Base-by-base conservation (phyloP, 2,329 filamentous ascomycete genomes). In the Hansfordia pulvinata region DNA sequence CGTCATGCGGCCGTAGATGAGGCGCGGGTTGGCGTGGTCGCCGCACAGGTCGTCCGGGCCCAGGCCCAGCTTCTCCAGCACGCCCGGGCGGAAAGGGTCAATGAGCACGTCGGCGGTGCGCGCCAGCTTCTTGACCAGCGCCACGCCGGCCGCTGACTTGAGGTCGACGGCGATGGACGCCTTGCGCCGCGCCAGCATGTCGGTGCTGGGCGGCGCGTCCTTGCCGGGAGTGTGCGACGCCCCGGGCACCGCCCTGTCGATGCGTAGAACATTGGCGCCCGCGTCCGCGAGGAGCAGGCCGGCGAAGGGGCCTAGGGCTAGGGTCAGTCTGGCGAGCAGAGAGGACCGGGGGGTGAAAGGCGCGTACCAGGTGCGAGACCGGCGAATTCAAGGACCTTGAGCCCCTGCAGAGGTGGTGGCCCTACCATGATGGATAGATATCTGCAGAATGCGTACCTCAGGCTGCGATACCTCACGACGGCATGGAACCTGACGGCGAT, bases 1-100 rank as follows among this genome's bases (percentile, higher is more conserved):
- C 3, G 85, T 90, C 69, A 96, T 78, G 20, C 88, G 76, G 6
- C 70, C 84, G 30, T 93, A 74, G 28, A 96, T 72, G 3, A 96
- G 57, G 0, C 76, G 62, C 8, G 76, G 78, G 50, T 94, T 93
- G 11, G 68, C 46, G n/a, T n/a, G n/a, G n/a, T n/a, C n/a, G 14
- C 54, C 58, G 16, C 73, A 56, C 6, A 94, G 62, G 2, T 69
- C 66, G 0, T 68, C 63, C 6, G 88, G 88, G 0, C 73, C 75
- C 2, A 96, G 68, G 0, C 79, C 79, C 8, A 88, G 69, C 27
- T 77, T 80, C 54, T 96, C 88, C 3, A 96, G 67, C 1, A 94
- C 83, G 19, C 85, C 84, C 0, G 88, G 88, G 0, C 88, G 80
- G 60, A 85, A 96, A 0, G 90, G 88, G 50, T 96, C 90, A 49